Conservation (phyloP, 495 filamentous ascomycete genomes). For the Annulohypoxylon moriforme region DNA sequence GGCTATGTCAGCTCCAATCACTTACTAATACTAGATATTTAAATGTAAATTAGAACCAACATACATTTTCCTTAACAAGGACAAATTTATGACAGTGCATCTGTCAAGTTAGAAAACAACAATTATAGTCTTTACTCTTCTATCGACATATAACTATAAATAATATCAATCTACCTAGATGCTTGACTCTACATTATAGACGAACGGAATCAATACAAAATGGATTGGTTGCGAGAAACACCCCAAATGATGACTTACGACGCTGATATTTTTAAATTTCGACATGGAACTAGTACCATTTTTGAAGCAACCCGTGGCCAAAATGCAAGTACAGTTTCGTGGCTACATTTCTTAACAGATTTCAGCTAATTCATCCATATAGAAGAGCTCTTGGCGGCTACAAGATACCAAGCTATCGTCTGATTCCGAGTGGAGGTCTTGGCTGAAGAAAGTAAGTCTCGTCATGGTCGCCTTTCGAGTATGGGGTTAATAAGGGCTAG, state of each 20-base stretch:
- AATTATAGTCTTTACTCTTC: too few species aligned
- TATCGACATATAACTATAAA: too few species aligned
- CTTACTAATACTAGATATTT: too few species aligned
- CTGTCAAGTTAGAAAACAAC: too few species aligned
- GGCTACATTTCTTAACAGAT: neutral
- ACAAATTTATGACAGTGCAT: too few species aligned
- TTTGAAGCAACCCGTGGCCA: neutral
- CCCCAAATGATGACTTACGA: neutral
- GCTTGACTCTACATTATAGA: too few species aligned
- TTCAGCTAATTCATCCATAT: neutral
- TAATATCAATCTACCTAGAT: neutral
- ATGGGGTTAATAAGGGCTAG: neutral
- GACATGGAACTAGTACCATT: neutral
- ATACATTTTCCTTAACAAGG: too few species aligned
- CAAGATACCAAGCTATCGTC: neutral
- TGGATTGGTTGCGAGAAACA: conserved; percentile 1
- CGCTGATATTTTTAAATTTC: conserved; percentile 7
- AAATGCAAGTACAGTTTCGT: neutral
- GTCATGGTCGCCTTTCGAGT: neutral
- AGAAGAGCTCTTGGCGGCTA: neutral
- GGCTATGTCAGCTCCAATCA: neutral
- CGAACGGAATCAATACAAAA: neutral
- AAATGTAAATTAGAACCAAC: too few species aligned
- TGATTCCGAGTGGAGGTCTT: conserved; percentile 1
- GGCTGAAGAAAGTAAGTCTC: neutral